These are phyloP conservation scores for Tylopilus rubrobrunneus DNA, from an alignment of 768 basidiomycete species.

Conservation along the genomic window DNA sequence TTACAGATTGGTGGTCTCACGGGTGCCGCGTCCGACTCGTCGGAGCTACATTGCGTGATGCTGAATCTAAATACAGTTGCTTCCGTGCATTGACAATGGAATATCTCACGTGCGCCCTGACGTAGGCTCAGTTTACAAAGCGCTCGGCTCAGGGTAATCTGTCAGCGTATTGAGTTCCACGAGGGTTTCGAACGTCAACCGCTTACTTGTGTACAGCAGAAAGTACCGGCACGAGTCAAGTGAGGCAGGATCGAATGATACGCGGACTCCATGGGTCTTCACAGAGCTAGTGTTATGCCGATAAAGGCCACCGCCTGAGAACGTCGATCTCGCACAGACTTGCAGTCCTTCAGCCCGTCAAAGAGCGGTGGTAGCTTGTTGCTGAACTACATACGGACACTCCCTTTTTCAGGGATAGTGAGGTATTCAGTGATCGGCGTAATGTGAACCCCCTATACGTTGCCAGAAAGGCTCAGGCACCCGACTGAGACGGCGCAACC, in stretches of 20 bases:
- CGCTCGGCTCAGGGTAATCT: not conserved
- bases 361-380: not conserved
- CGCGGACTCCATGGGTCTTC: not conserved
- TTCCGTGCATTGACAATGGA: not conserved
- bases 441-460: not conserved
- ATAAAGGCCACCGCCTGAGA: not conserved
- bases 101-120: not conserved
- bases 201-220: no score
- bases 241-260: not conserved
- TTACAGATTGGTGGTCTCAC: not conserved
- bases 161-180: not conserved
- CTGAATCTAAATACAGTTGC: not conserved
- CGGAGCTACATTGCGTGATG: not conserved
- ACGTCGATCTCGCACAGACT: not conserved
- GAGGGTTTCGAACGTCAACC: no score
- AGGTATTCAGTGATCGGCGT: not conserved
- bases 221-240: no score
- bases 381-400: not conserved
- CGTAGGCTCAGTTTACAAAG: slow-evolving; percentile 3
- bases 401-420: not conserved
- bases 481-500: not conserved
- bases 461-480: not conserved
- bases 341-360: not conserved
- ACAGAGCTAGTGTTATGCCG: not conserved
- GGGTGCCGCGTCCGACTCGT: not conserved